A percentile compares a stretch with the other conserved stretches of the same genome.
Evolutionary conservation across 1,139 yeast genomes (phyloP).

Genomic region (Hyphopichia fennica): DNA sequence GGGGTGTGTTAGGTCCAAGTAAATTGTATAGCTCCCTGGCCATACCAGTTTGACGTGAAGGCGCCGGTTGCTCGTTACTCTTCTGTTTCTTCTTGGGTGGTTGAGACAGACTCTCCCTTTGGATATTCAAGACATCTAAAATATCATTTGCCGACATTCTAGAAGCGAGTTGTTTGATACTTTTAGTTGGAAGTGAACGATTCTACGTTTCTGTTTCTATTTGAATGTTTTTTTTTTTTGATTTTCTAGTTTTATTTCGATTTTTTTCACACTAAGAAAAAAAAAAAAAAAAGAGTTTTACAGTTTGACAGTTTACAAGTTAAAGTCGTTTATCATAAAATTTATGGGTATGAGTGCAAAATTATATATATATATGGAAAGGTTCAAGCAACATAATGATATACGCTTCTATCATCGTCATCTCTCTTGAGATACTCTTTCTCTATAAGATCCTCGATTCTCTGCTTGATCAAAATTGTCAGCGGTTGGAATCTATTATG

Average conservation of each 20-base stretch:
- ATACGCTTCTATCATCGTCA: slow-evolving; percentile 56
- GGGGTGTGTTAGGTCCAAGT: slow-evolving; percentile 91
- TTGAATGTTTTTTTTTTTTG: neutral
- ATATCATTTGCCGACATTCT: slow-evolving; percentile 61
- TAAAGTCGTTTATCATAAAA: neutral
- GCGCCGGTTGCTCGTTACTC: slow-evolving; percentile 20
- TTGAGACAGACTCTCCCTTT: slow-evolving; percentile 37
- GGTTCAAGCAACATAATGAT: slow-evolving; percentile 66
- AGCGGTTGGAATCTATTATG: slow-evolving; percentile 68
- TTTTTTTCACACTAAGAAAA: neutral
- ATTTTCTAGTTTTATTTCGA: neutral
- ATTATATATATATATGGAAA: neutral
- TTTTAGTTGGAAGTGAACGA: no score
- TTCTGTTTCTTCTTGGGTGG: slow-evolving; percentile 45
- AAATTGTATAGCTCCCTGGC: slow-evolving; percentile 86
- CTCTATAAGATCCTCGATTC: slow-evolving; percentile 80
- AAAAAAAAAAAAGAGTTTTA: neutral
- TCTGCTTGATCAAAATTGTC: slow-evolving; percentile 64
- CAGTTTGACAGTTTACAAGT: slow-evolving; percentile 1
- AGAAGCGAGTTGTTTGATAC: neutral
- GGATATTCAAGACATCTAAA: slow-evolving; percentile 74
- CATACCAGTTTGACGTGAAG: slow-evolving; percentile 69
- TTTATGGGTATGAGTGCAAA: neutral
- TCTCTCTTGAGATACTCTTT: slow-evolving; percentile 82
- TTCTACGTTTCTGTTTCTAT: neutral